Percentiles rank a stretch among this genome's conserved stretches.
Evolutionary conservation across 2,329 filamentous ascomycete species (phyloP).

Genomic region (Fusarium nelsonii): DNA sequence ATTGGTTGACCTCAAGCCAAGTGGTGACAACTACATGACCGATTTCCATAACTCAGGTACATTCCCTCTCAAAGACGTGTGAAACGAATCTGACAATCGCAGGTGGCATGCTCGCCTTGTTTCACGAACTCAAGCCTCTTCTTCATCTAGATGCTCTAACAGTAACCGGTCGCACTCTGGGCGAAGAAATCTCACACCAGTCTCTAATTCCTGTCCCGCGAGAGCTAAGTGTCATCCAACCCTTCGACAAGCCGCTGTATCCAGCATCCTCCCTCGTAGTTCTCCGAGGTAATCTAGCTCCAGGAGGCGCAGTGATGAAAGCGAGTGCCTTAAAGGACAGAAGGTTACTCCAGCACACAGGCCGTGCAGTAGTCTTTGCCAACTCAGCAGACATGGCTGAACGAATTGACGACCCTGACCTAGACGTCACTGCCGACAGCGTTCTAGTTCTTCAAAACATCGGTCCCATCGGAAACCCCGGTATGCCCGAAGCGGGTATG

Average conservation of each 20-base stretch:
- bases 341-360: slow-evolving; percentile 60
- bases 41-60: slow-evolving; percentile 77
- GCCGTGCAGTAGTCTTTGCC: slow-evolving; percentile 72
- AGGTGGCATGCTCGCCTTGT: slow-evolving; percentile 84
- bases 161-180: slow-evolving; percentile 85
- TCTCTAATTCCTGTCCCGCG: slow-evolving; percentile 67
- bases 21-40: slow-evolving; percentile 87
- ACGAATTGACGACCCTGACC: slow-evolving; percentile 67
- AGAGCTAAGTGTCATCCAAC: slow-evolving; percentile 68
- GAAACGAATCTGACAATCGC: background rate
- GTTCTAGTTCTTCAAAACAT: slow-evolving; percentile 90
- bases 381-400: slow-evolving; percentile 81
- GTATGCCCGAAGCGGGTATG: slow-evolving; percentile 87
- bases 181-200: slow-evolving; percentile 79
- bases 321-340: slow-evolving; percentile 88
- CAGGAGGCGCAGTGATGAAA: slow-evolving; percentile 86
- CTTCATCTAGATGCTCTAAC: slow-evolving; percentile 83
- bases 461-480: slow-evolving; percentile 88
- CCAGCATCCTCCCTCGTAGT: slow-evolving; percentile 83
- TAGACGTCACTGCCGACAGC: slow-evolving; percentile 70
- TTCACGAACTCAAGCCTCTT: slow-evolving; percentile 81
- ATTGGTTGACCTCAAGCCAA: slow-evolving; percentile 87
- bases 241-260: slow-evolving; percentile 75
- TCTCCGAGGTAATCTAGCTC: slow-evolving; percentile 84
- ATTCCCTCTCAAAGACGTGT: fast-evolving